A percentile compares a stretch with the other conserved stretches of the same genome.
These are phyloP conservation scores for Nemania diffusa DNA, from an alignment of 2,329 filamentous ascomycete genomes.

Conservation along the genomic window DNA sequence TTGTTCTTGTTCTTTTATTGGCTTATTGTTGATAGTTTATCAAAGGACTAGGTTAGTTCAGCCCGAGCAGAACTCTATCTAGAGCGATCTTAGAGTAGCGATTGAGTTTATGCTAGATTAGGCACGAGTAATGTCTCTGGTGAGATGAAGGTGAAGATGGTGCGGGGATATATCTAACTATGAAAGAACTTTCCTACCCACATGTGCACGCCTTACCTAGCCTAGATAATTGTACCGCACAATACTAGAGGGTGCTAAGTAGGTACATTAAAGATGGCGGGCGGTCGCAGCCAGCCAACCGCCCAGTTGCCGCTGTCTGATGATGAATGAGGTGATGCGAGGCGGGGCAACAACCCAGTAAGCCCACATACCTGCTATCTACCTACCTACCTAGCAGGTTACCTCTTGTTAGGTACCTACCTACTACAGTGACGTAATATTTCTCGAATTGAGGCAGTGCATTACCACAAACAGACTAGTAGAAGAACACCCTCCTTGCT, in stretches of 20 bases:
- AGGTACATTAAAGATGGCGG: not conserved
- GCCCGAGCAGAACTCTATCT: slow-evolving; percentile 18
- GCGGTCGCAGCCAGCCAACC: not conserved
- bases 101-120: slow-evolving; percentile 28
- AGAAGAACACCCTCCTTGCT: too few species aligned
- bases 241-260: too few species aligned
- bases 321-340: not conserved
- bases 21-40: not conserved
- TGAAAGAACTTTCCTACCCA: not conserved
- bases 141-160: not conserved
- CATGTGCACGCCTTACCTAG: too few species aligned
- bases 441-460: not conserved
- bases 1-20: not conserved
- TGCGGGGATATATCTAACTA: slow-evolving; percentile 18
- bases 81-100: not conserved
- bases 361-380: too few species aligned
- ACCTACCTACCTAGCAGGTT: too few species aligned
- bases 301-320: not conserved
- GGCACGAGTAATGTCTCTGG: not conserved
- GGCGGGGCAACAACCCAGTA: not conserved
- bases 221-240: not conserved
- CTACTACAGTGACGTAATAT: not conserved
- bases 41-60: not conserved
- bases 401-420: not conserved
- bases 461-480: too few species aligned